These are phyloP conservation scores for Hansenula lynferdii DNA, from an alignment of 1,139 yeast species.

Conservation along the genomic window DNA sequence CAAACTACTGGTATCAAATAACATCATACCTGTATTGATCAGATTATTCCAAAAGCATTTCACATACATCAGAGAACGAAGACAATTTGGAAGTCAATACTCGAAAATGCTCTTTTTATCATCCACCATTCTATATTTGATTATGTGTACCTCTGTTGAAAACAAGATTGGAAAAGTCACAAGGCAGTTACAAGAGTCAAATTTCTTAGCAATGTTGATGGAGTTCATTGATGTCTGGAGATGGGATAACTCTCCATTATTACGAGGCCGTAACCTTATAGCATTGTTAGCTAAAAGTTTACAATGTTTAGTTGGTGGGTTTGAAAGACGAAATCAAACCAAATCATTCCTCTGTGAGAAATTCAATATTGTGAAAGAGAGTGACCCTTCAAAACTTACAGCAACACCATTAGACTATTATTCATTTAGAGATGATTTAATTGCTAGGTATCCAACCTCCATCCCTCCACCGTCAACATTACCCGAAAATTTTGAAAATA, in stretches of 20 bases:
- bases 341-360: constrained; percentile 45
- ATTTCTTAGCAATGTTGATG: constrained; percentile 42
- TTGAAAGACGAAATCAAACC: constrained; percentile 35
- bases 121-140: constrained; percentile 52
- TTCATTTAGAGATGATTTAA: constrained; percentile 69
- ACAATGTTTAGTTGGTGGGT: constrained; percentile 62
- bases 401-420: constrained; percentile 80
- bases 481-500: constrained; percentile 43
- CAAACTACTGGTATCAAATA: neutral
- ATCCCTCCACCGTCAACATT: constrained; percentile 42
- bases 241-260: constrained; percentile 39
- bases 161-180: constrained; percentile 20
- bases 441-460: constrained; percentile 71
- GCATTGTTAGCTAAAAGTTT: constrained; percentile 55
- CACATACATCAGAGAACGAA: constrained; percentile 1
- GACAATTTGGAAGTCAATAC: constrained; percentile 9
- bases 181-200: constrained; percentile 25
- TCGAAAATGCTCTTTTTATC: constrained; percentile 31
- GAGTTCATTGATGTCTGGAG: constrained; percentile 63
- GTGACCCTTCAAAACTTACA: constrained; percentile 29
- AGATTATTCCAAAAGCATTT: constrained; percentile 6
- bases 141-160: constrained; percentile 25
- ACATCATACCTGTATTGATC: constrained; percentile 6
- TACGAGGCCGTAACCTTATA: constrained; percentile 50
- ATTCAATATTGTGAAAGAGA: constrained; percentile 35